A percentile compares a stretch with the other conserved stretches of the same genome.
phyloP scores from a whole-genome alignment of 208 protist genomes.

The Crithidia sp. region DNA sequence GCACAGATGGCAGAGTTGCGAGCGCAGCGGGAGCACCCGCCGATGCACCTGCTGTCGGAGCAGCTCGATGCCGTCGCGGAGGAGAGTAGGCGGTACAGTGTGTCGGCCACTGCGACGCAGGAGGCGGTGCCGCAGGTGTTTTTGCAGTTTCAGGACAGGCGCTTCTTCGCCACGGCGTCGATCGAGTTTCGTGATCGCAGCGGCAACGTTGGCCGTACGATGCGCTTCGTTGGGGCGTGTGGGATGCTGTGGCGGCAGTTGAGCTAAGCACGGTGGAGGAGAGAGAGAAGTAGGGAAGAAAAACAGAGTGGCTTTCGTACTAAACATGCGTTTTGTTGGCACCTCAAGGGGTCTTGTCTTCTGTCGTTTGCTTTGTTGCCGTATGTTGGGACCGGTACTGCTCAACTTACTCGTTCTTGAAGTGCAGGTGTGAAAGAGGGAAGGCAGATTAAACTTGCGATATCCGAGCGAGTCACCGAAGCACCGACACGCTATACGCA shows the following conservation, averaged over 20 bases:
- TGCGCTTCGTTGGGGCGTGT: slow-evolving; percentile 63
- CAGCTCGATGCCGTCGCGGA: slow-evolving; percentile 48
- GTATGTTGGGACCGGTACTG: too few relatives aligned
- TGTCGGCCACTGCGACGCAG: not conserved
- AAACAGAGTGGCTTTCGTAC: not conserved
- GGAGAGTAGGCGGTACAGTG: slow-evolving; percentile 15
- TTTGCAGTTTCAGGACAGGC: slow-evolving; percentile 52
- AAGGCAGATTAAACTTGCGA: not conserved
- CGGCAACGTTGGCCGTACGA: slow-evolving; percentile 26
- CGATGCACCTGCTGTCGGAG: slow-evolving; percentile 58
- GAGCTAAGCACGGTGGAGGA: not conserved
- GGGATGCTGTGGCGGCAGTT: slow-evolving; percentile 69
- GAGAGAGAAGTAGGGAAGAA: not conserved
- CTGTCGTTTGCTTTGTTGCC: too few relatives aligned
- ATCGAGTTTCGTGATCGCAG: slow-evolving; percentile 42
- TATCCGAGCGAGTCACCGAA: too few relatives aligned
- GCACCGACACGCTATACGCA: too few relatives aligned
- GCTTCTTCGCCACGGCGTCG: slow-evolving; percentile 48
- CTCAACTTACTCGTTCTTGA: not conserved
- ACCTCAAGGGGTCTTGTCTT: too few relatives aligned
- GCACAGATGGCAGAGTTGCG: slow-evolving; percentile 44
- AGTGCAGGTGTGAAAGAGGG: not conserved
- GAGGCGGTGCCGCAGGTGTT: slow-evolving; percentile 30
- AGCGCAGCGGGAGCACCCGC: slow-evolving; percentile 37
- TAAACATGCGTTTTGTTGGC: too few relatives aligned